Conservation (phyloP, 2,329 filamentous ascomycete genomes). For the Leptographium wingfieldii region DNA sequence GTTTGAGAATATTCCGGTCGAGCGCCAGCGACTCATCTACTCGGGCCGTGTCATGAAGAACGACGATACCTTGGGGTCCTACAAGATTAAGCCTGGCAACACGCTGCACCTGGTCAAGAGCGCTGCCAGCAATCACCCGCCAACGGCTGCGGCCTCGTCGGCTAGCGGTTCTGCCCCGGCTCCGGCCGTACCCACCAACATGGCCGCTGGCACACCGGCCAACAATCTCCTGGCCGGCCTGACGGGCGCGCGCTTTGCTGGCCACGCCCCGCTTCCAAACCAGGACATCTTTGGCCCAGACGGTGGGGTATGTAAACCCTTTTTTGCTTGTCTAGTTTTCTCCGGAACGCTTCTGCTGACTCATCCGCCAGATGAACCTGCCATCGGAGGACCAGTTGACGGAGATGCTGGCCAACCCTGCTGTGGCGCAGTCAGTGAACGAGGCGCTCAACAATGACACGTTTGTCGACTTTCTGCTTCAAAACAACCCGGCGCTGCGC, state of each 20-base stretch:
- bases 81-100: slow-evolving; percentile 94
- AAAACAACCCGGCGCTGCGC: slow-evolving; percentile 73
- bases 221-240: slow-evolving; percentile 85
- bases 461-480: slow-evolving; percentile 88
- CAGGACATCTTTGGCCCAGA: slow-evolving; percentile 87
- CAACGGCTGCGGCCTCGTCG: slow-evolving; percentile 16
- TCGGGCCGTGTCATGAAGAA: slow-evolving; percentile 96
- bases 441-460: slow-evolving; percentile 93
- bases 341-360: background rate
- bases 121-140: slow-evolving; percentile 67
- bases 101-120: slow-evolving; percentile 96
- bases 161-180: slow-evolving; percentile 27
- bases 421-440: slow-evolving; percentile 77
- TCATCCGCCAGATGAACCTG: slow-evolving; percentile 64
- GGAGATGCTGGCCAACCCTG: slow-evolving; percentile 77
- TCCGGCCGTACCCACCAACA: slow-evolving; percentile 58
- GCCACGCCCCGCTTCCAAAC: slow-evolving; percentile 77
- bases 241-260: slow-evolving; percentile 87
- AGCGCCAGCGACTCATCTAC: slow-evolving; percentile 92
- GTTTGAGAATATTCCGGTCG: slow-evolving; percentile 74
- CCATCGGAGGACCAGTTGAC: slow-evolving; percentile 73
- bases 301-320: slow-evolving; percentile 60
- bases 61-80: slow-evolving; percentile 66
- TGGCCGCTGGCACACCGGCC: slow-evolving; percentile 61
- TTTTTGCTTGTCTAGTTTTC: background rate